Evolutionary conservation across 2,329 filamentous ascomycete species (phyloP), one percentile per base, ranked within the genome.

Genomic region (Nigrograna mackinnonii): DNA sequence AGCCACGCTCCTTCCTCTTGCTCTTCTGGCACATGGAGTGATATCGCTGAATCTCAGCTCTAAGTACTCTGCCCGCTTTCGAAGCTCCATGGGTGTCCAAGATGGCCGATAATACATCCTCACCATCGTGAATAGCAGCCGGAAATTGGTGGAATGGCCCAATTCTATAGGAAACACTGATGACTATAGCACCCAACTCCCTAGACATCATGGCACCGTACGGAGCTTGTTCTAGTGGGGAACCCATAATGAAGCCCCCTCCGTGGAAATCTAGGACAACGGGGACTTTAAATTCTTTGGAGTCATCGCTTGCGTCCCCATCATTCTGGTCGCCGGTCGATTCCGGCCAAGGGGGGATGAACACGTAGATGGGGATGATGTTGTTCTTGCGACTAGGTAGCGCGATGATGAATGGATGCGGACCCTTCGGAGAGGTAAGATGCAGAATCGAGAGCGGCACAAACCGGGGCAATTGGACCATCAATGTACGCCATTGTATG

Each of bases 131-230:
- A 14, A 76, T 67, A 1, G 74, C 74, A 0, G 72, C 71, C 0
- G 74, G 74, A 35, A 74, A 77, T 26, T 73, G 67, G 42, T 73
- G 64, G 42, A 74, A 67, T 1, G 74, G 74, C 4, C 71, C 74
- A 20, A 76, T 71, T 24, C 74, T 68, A 46, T 77, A 77, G 37
- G 75, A 74, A 3, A 76, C 73, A 36, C 67, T 71, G 36, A 76
- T 68, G 32, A 73, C 72, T 5, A 76, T 63, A 9, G 67, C 63
- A 4, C 63, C 55, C 9, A 75, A 62, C 49, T 73, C 67, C 9
- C 69, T 61, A 21, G 68, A 68, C 59, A 76, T 69, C 64, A 71
- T 70, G 5, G 72, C 66, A 41, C 71, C 74, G 52, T 75, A 77
- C 0, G 73, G 71, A 12, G 72, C 71, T 46, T 77, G 70, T 43